phyloP scores from a whole-genome alignment of 345 rosid genomes.

The Citrus cavaleriei region DNA sequence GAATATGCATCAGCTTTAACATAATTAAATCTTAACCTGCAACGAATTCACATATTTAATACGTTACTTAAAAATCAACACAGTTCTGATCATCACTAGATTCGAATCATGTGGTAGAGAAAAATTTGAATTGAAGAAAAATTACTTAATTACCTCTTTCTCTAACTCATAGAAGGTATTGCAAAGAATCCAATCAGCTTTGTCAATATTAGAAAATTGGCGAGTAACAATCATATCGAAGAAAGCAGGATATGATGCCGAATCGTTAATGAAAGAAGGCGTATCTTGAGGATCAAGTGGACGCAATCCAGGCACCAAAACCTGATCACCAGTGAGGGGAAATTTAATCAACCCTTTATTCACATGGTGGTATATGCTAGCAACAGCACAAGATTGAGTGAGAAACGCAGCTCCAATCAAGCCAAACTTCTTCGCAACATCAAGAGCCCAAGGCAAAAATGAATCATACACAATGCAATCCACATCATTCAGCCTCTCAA shows the following conservation, averaged over 20 bases:
- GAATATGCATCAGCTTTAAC: too few relatives aligned
- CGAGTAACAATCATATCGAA: too few relatives aligned
- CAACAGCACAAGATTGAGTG: slow-evolving; percentile 34
- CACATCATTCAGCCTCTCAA: slow-evolving; percentile 6
- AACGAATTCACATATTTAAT: too few relatives aligned
- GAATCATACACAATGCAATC: slow-evolving; percentile 25
- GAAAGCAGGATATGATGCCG: slow-evolving; percentile 23
- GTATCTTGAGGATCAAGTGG: slow-evolving; percentile 13
- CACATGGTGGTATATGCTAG: slow-evolving; percentile 12
- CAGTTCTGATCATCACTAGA: too few relatives aligned
- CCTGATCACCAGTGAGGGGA: slow-evolving; percentile 12
- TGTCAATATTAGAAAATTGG: too few relatives aligned
- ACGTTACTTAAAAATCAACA: too few relatives aligned
- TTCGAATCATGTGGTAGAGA: too few relatives aligned
- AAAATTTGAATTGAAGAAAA: too few relatives aligned
- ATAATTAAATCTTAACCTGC: too few relatives aligned
- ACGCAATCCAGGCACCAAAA: slow-evolving; percentile 32
- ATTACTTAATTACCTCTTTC: too few relatives aligned
- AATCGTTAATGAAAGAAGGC: slow-evolving; percentile 25
- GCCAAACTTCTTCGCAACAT: slow-evolving; percentile 31
- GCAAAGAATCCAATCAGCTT: too few relatives aligned
- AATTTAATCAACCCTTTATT: slow-evolving; percentile 12
- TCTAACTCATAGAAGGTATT: too few relatives aligned
- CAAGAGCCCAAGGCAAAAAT: slow-evolving; percentile 32
- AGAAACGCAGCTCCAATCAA: slow-evolving; percentile 26